Conservation (phyloP, 768 basidiomycete genomes). For the Suillus variegatus region DNA sequence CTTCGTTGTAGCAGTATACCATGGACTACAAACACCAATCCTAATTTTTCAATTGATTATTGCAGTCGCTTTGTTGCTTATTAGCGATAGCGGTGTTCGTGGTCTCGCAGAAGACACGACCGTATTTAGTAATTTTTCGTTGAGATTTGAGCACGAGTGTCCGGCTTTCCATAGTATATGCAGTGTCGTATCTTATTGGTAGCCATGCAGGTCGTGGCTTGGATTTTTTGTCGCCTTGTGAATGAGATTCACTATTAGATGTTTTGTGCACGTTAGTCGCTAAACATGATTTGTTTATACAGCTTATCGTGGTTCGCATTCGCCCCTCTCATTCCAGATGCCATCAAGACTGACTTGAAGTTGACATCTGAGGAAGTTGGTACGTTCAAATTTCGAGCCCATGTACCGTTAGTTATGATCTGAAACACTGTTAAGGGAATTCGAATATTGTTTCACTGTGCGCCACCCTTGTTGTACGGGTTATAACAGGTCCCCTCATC, state of each 20-base stretch:
- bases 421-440: slow-evolving; percentile 31
- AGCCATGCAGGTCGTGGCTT: slow-evolving; percentile 32
- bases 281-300: slow-evolving; percentile 8
- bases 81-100: not conserved
- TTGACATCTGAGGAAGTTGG: slow-evolving; percentile 48
- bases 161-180: slow-evolving; percentile 8
- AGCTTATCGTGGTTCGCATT: slow-evolving; percentile 59
- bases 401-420: not conserved
- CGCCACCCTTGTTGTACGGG: slow-evolving; percentile 50
- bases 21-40: not conserved
- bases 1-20: not conserved
- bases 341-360: slow-evolving; percentile 53
- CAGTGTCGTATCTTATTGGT: slow-evolving; percentile 23
- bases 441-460: slow-evolving; percentile 51
- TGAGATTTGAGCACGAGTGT: not conserved
- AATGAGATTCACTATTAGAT: not conserved
- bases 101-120: not conserved
- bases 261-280: slow-evolving; percentile 21
- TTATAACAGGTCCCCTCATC: slow-evolving; percentile 51
- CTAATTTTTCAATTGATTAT: not conserved
- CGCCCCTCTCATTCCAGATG: slow-evolving; percentile 58
- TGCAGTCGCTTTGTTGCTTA: not conserved
- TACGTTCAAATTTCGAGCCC: slow-evolving; percentile 8
- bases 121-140: not conserved
- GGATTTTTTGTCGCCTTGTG: slow-evolving; percentile 54